Percentiles rank a stretch among this genome's conserved stretches.
phyloP scores from a whole-genome alignment of 2,329 filamentous ascomycete species.

The Dothidotthia symphoricarpi region DNA sequence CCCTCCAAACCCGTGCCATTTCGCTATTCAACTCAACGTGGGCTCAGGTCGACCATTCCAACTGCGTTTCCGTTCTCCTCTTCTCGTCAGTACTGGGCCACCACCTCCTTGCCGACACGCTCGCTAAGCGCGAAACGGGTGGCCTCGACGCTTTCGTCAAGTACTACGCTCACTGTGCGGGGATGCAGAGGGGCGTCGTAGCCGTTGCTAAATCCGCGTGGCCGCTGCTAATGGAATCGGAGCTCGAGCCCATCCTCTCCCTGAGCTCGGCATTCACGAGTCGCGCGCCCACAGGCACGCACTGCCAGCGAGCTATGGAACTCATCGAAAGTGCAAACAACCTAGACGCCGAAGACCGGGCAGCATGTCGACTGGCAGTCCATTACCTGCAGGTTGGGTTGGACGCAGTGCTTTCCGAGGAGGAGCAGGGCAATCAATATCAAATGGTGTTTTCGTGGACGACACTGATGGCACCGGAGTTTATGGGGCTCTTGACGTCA shows the following conservation, averaged over 20 bases:
- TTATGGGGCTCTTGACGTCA: slow-evolving; percentile 38
- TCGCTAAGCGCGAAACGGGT: slow-evolving; percentile 19
- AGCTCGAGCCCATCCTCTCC: slow-evolving; percentile 27
- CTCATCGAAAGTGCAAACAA: slow-evolving; percentile 16
- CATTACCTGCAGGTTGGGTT: slow-evolving; percentile 22
- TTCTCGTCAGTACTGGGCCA: slow-evolving; percentile 39
- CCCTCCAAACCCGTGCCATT: slow-evolving; percentile 38
- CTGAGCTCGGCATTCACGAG: slow-evolving; percentile 17
- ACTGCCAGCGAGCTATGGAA: slow-evolving; percentile 18
- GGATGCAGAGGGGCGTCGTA: slow-evolving; percentile 20
- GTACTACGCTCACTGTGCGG: slow-evolving; percentile 32
- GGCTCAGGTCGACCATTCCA: slow-evolving; percentile 21
- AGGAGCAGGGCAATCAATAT: slow-evolving; percentile 7
- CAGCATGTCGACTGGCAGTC: slow-evolving; percentile 28
- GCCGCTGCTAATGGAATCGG: slow-evolving; percentile 25
- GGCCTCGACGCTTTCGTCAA: slow-evolving; percentile 28
- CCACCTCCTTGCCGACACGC: slow-evolving; percentile 38
- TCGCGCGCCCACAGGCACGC: slow-evolving; percentile 16
- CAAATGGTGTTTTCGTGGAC: slow-evolving; percentile 41
- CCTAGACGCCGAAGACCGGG: slow-evolving; percentile 16
- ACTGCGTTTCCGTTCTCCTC: slow-evolving; percentile 36
- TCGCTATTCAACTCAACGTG: slow-evolving; percentile 20
- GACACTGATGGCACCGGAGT: slow-evolving; percentile 37
- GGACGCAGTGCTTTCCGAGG: slow-evolving; percentile 14
- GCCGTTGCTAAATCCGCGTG: slow-evolving; percentile 20